Evolutionary conservation across 2,329 filamentous ascomycete genomes (phyloP), one percentile per base, ranked within the genome.

Genomic region (Xylariaceae sp.): DNA sequence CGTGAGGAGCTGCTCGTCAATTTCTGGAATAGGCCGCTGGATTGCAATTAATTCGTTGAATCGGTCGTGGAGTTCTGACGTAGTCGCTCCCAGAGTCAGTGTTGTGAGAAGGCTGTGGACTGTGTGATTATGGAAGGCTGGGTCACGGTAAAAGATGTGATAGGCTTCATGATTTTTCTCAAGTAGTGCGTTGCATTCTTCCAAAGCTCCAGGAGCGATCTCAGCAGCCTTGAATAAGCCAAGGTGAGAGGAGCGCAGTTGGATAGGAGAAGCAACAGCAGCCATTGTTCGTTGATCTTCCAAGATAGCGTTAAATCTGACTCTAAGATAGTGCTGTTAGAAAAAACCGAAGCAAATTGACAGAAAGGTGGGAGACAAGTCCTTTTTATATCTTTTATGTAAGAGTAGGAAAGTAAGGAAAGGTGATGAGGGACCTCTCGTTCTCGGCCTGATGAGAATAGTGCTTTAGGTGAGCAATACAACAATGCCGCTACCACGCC

Each of bases 61-160:
- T 2, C 57, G 58, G 0, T 51, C 29, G 40, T 62, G 58, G 6
- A 73, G 42, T 4, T 70, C 58, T 6, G 55, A n/a, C 2, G 64
- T 50, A 4, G 33, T 32, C 29, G 40, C 70, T 3, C 71, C 70
- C 1, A 73, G 39, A 13, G 70, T 63, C 6, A 68, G 50, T 3
- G 35, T 36, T 2, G 63, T 69, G 6, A 73, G 63, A 5, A 73
- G 15, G n/a, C 37, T 53, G 49, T 73, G 71, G 3, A 57, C 36
- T 6, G 67, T 69, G 50, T 73, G 71, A 52, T 72, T 66, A 39
- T 63, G 61, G n/a, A 59, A 59, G 5, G 54, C 62, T 2, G 55
- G n/a, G 15, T 67, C 64, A 8, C 65, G 65, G 16, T 53, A 71
- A 51, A 59, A 71, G n/a, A 71, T 68, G 61, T 71, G 67, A 20